These are phyloP conservation scores for Apiotrichum laibachii DNA, from an alignment of 1,284 basidiomycete species.

Conservation along the genomic window DNA sequence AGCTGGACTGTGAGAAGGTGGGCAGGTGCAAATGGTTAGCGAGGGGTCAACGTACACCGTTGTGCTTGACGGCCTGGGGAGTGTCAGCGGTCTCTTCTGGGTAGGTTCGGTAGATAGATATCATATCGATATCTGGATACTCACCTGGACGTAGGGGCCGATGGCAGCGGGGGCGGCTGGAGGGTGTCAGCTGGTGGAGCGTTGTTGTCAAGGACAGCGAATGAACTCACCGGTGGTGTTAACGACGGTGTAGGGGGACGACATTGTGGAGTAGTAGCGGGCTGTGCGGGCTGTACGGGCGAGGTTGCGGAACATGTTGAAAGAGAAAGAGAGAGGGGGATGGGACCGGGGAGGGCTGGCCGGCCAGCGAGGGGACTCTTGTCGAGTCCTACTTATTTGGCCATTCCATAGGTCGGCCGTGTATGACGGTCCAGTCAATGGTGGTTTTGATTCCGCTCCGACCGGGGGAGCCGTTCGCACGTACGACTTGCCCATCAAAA, in stretches of 20 bases:
- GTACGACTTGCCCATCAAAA: too few species aligned
- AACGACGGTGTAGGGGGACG: conserved; percentile 50
- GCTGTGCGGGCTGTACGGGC: conserved; percentile 15
- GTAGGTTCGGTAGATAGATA: too few species aligned
- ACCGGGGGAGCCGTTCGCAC: neutral
- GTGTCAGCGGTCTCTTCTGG: conserved; percentile 7
- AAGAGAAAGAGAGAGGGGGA: neutral
- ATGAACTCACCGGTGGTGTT: conserved; percentile 49
- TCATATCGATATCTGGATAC: neutral
- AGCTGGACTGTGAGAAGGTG: conserved; percentile 43
- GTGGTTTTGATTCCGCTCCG: conserved; percentile 2
- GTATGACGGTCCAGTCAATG: neutral
- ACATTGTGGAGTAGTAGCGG: conserved; percentile 21
- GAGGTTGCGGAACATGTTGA: conserved; percentile 7
- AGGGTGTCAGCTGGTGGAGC: conserved; percentile 9
- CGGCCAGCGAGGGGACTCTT: neutral
- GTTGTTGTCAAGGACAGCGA: too few species aligned
- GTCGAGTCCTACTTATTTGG: neutral
- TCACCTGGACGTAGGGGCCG: conserved; percentile 71
- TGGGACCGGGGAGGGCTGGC: neutral
- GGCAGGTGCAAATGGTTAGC: too few species aligned
- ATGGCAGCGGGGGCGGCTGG: conserved; percentile 79
- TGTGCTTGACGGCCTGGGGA: conserved; percentile 74
- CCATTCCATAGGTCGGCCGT: neutral
- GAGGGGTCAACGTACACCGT: conserved; percentile 55